phyloP scores from a whole-genome alignment of 2,329 filamentous ascomycete genomes.

The Fusarium penzigii region DNA sequence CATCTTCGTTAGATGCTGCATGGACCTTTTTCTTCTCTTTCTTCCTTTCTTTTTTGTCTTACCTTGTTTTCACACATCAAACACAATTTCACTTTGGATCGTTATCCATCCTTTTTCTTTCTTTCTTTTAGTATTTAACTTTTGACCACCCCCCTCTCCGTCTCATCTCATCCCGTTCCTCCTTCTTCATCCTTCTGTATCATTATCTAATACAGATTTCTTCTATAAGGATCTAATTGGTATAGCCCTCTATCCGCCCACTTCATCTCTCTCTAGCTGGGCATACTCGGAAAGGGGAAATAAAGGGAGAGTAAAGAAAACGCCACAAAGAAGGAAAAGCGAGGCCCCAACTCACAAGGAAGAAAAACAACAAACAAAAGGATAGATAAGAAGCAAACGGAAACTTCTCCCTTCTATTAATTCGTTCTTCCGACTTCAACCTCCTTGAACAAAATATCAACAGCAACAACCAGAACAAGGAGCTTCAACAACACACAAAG shows the following conservation, averaged over 20 bases:
- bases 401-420: too few species aligned
- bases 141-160: background rate
- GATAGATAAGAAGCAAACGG: too few species aligned
- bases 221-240: background rate
- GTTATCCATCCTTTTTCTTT: background rate
- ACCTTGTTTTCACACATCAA: too few species aligned
- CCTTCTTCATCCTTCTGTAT: background rate
- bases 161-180: background rate
- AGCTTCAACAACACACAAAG: background rate
- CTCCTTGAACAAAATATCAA: background rate
- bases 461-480: too few species aligned
- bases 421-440: too few species aligned
- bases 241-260: too few species aligned
- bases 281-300: too few species aligned
- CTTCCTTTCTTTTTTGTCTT: background rate
- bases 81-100: too few species aligned
- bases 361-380: too few species aligned
- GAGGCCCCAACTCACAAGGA: too few species aligned
- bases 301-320: too few species aligned
- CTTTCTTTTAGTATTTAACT: background rate
- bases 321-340: too few species aligned
- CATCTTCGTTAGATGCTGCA: background rate
- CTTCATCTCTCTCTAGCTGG: background rate
- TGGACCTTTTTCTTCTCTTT: background rate
- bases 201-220: background rate